These are phyloP conservation scores for Alternaria sp. DNA, from an alignment of 2,329 filamentous ascomycete genomes.

Conservation along the genomic window DNA sequence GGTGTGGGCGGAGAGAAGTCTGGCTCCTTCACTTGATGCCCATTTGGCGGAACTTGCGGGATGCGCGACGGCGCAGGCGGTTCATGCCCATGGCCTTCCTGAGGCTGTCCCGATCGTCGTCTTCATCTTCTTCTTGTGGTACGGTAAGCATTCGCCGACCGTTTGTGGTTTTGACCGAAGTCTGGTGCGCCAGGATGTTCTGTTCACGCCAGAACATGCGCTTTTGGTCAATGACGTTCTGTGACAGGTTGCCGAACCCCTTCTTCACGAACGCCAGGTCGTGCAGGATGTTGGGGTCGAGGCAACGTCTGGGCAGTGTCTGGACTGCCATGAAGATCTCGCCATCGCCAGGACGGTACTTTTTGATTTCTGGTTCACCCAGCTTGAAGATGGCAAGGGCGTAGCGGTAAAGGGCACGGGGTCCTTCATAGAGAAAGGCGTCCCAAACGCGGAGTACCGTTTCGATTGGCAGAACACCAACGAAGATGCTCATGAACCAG, in stretches of 20 bases:
- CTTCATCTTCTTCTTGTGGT: slow-evolving; percentile 24
- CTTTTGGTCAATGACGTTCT: slow-evolving; percentile 79
- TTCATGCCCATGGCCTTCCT: slow-evolving; percentile 25
- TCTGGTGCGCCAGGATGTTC: slow-evolving; percentile 33
- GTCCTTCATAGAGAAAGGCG: slow-evolving; percentile 93
- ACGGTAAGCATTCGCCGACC: slow-evolving; percentile 10
- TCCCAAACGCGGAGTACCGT: slow-evolving; percentile 94
- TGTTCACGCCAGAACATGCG: slow-evolving; percentile 54
- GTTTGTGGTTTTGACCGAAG: slow-evolving; percentile 23
- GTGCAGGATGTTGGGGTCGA: slow-evolving; percentile 83
- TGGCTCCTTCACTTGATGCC: slow-evolving; percentile 13
- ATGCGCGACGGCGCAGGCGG: slow-evolving; percentile 31
- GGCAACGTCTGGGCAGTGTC: slow-evolving; percentile 76
- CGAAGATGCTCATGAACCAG: slow-evolving; percentile 98
- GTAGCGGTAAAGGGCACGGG: slow-evolving; percentile 90
- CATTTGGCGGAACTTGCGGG: slow-evolving; percentile 32
- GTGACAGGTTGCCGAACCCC: slow-evolving; percentile 80
- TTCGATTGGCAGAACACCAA: slow-evolving; percentile 90
- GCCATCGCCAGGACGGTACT: slow-evolving; percentile 81
- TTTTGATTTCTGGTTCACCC: slow-evolving; percentile 76
- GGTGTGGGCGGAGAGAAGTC: not conserved
- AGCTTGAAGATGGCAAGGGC: slow-evolving; percentile 90
- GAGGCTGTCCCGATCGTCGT: slow-evolving; percentile 24
- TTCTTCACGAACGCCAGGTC: slow-evolving; percentile 83
- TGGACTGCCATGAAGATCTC: slow-evolving; percentile 97